Evolutionary conservation across 495 filamentous ascomycete species (phyloP).

Genomic region (Penicillium roqueforti): DNA sequence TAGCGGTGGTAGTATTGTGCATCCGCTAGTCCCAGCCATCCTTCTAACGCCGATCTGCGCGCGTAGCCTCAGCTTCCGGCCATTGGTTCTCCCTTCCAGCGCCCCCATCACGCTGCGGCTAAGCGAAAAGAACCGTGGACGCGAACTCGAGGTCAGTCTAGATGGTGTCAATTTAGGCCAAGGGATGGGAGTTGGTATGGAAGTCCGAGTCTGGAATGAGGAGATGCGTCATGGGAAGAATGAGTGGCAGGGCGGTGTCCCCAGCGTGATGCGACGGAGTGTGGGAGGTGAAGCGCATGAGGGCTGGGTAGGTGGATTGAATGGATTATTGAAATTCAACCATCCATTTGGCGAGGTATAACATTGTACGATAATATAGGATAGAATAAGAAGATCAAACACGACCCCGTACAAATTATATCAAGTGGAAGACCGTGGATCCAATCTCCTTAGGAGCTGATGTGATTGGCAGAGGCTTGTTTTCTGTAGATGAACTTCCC

Average conservation of each 20-base stretch:
- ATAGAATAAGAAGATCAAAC: no score
- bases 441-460: neutral
- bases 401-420: no score
- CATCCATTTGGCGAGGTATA: slow-evolving; percentile 85
- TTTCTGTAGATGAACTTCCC: slow-evolving; percentile 28
- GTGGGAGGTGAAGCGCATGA: slow-evolving; percentile 62
- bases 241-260: slow-evolving; percentile 58
- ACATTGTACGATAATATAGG: neutral
- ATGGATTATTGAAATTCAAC: slow-evolving; percentile 94
- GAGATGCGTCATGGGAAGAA: slow-evolving; percentile 62
- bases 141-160: slow-evolving; percentile 82
- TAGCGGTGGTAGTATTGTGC: slow-evolving; percentile 89
- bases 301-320: slow-evolving; percentile 94
- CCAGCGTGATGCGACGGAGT: slow-evolving; percentile 51
- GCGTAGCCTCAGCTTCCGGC: slow-evolving; percentile 84
- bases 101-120: slow-evolving; percentile 78
- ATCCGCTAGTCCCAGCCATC: slow-evolving; percentile 81
- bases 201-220: slow-evolving; percentile 82
- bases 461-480: slow-evolving; percentile 23
- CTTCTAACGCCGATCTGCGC: slow-evolving; percentile 93
- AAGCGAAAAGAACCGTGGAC: slow-evolving; percentile 75
- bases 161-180: slow-evolving; percentile 72
- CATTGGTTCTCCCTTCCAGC: slow-evolving; percentile 81
- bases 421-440: neutral
- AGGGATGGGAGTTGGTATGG: slow-evolving; percentile 75